phyloP scores from a whole-genome alignment of 1,284 basidiomycete species.

The Trichosporon coremiiforme region DNA sequence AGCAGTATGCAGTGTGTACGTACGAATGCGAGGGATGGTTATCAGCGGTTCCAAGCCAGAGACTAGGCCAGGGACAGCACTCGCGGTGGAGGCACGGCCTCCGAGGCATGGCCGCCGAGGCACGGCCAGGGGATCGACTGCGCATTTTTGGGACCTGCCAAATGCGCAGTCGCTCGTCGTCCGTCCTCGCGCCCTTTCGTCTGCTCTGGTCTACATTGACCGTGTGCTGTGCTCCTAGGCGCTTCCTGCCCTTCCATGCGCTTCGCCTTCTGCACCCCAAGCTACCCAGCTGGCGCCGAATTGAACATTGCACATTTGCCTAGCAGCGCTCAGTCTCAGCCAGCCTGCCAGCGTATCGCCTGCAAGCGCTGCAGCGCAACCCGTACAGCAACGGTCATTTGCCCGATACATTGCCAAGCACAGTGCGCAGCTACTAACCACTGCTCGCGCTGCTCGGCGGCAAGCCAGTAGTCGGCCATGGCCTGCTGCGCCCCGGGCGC shows the following conservation, averaged over 20 bases:
- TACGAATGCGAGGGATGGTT: neutral
- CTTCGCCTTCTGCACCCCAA: neutral
- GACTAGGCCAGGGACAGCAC: no score
- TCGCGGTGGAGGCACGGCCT: no score
- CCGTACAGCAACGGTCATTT: neutral
- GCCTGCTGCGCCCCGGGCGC: neutral
- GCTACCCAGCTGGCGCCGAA: neutral
- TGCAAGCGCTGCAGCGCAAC: neutral
- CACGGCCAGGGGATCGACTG: conserved; percentile 5
- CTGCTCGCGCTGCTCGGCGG: no score
- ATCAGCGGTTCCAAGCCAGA: no score
- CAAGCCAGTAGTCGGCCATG: neutral
- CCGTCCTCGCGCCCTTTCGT: no score
- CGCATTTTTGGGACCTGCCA: neutral
- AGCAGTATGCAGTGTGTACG: neutral
- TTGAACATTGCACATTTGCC: neutral
- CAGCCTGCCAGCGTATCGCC: neutral
- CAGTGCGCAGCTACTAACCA: conserved; percentile 2
- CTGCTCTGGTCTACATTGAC: neutral
- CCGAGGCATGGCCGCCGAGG: no score
- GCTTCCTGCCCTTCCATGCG: no score
- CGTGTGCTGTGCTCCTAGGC: neutral
- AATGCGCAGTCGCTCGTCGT: conserved; percentile 10
- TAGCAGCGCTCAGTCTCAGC: no score
- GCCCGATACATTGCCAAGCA: neutral